These are phyloP conservation scores for Pilatotrama ljubarskyi DNA, from an alignment of 768 basidiomycete species.

Conservation along the genomic window DNA sequence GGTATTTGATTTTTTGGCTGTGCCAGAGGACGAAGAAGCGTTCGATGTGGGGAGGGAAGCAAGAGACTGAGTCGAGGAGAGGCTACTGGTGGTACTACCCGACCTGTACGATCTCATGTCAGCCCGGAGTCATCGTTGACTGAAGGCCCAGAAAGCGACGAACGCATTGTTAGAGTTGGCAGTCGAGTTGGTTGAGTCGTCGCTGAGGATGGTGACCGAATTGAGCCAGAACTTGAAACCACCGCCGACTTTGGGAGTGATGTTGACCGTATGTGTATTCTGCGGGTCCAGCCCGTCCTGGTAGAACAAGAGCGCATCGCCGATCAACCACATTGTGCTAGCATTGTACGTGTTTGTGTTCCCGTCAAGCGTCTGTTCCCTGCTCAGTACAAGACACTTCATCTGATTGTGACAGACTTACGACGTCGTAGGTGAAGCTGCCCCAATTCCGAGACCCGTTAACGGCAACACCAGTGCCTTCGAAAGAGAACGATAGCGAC, in stretches of 20 bases:
- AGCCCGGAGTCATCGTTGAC: too few species aligned
- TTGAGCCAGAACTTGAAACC: conserved; percentile 23
- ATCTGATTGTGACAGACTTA: conserved; percentile 25
- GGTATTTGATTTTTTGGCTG: conserved; percentile 7
- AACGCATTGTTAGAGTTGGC: not conserved
- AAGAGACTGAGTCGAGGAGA: too few species aligned
- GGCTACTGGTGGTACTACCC: too few species aligned
- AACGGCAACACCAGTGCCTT: conserved; percentile 33
- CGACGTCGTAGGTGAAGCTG: conserved; percentile 29
- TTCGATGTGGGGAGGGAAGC: too few species aligned
- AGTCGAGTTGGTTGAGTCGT: not conserved
- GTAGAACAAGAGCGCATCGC: conserved; percentile 58
- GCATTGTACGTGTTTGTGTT: conserved; percentile 42
- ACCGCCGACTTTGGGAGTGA: conserved; percentile 55
- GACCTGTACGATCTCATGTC: too few species aligned
- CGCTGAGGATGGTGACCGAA: conserved; percentile 15
- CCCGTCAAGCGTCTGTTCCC: conserved; percentile 47
- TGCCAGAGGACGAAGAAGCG: too few species aligned
- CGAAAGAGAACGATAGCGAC: conserved; percentile 42
- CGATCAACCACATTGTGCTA: conserved; percentile 39
- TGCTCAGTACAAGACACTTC: conserved; percentile 51
- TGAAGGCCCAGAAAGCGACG: not conserved
- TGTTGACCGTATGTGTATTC: conserved; percentile 45
- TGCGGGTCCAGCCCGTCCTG: conserved; percentile 57
- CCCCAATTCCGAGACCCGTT: conserved; percentile 26